Conservation (phyloP, 305 asterid genomes). For the Solanum aculeatissimum region DNA sequence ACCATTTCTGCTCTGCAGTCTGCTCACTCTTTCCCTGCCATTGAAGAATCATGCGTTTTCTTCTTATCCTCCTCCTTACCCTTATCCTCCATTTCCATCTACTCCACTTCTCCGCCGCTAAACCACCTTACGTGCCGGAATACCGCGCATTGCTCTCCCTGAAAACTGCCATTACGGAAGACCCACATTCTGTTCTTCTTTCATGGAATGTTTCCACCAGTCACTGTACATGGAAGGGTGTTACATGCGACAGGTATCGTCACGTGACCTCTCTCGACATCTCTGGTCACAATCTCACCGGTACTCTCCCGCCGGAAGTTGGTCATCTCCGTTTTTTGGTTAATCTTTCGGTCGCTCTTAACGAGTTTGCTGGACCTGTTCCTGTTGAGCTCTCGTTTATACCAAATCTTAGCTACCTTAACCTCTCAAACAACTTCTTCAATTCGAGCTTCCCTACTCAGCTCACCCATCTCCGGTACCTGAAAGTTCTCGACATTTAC, state of each 20-base stretch:
- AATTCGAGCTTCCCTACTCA: conserved; percentile 39
- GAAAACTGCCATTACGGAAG: conserved; percentile 45
- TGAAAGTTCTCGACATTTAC: conserved; percentile 64
- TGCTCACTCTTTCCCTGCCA: neutral
- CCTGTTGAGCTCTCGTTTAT: conserved; percentile 42
- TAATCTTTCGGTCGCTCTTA: conserved; percentile 44
- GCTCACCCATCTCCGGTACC: conserved; percentile 31
- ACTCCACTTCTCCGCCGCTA: conserved; percentile 16
- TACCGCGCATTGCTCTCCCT: conserved; percentile 45
- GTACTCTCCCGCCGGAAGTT: conserved; percentile 41
- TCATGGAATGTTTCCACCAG: conserved; percentile 45
- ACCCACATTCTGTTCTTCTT: conserved; percentile 39
- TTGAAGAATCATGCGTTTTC: conserved; percentile 31
- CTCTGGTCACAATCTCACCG: conserved; percentile 50
- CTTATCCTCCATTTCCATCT: conserved; percentile 18
- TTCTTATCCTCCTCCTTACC: conserved; percentile 11
- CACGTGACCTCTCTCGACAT: conserved; percentile 58
- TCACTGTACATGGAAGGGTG: conserved; percentile 60
- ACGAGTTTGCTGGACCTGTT: conserved; percentile 44
- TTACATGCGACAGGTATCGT: conserved; percentile 47
- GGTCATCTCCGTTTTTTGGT: conserved; percentile 46
- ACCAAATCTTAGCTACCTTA: conserved; percentile 40
- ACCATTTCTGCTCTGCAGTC: neutral
- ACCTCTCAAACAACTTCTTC: conserved; percentile 62
- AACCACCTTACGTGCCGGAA: conserved; percentile 33